Percentiles rank a stretch among this genome's conserved stretches.
These are phyloP conservation scores for Backusella morwellensis DNA, from an alignment of 192 early-diverging fungal species.

Conservation along the genomic window DNA sequence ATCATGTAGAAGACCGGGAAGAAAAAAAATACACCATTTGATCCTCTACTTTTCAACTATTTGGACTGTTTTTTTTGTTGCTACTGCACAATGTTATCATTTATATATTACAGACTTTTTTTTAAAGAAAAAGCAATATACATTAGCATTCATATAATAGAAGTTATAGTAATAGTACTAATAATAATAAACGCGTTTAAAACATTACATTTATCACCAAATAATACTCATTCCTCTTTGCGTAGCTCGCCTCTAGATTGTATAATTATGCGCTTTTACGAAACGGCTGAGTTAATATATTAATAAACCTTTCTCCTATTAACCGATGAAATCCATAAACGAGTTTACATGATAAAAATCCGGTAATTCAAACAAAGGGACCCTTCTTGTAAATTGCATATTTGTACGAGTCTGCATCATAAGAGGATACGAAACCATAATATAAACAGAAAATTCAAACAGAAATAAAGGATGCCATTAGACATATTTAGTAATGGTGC, in stretches of 20 bases:
- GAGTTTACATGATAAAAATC: too few relatives aligned
- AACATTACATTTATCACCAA: background rate
- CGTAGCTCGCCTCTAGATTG: background rate
- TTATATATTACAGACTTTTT: background rate
- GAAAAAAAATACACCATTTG: background rate
- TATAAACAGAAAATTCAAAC: too few relatives aligned
- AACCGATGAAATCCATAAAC: background rate
- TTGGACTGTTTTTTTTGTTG: background rate
- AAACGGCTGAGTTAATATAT: background rate
- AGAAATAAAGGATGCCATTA: too few relatives aligned
- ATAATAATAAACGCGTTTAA: too few relatives aligned
- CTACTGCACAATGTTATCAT: background rate
- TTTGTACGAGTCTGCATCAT: too few relatives aligned
- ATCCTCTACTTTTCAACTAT: background rate
- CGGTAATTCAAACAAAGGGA: too few relatives aligned
- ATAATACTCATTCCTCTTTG: background rate
- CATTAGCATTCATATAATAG: too few relatives aligned
- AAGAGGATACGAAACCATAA: too few relatives aligned
- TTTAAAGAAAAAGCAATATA: too few relatives aligned
- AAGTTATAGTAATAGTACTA: too few relatives aligned
- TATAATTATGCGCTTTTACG: background rate
- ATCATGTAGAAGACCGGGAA: background rate
- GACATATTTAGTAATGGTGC: too few relatives aligned
- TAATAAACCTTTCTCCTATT: background rate
- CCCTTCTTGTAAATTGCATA: too few relatives aligned